Base-by-base conservation (phyloP, 2,329 filamentous ascomycete genomes). In the Orbilia javanica region DNA sequence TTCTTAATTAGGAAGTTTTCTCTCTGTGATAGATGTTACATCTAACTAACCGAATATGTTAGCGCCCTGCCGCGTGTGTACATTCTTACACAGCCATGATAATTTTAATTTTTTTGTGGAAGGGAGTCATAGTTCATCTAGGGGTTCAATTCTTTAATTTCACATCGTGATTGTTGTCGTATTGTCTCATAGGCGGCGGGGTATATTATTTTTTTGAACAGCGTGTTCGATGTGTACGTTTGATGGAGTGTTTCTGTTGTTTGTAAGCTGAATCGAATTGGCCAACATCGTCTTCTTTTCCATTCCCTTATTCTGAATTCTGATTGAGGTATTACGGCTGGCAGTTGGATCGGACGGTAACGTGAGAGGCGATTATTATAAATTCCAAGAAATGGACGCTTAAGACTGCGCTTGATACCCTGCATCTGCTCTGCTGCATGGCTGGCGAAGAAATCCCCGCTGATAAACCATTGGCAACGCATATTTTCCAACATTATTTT, bases 401-500 rank as follows among this genome's bases (percentile, higher is more conserved):
- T 36, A 36, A 36, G 31, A 5, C 11, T 22, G 42, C n/a, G 2
- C n/a, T n/a, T 8, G 31, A 57, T 57, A 57, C 31, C 18, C 11
- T 11, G 25, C 44, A 20, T 22, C 22, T 25, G 29, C 22, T 25
- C 25, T 29, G 29, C 15, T 22, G 18, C 25, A 20, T 48, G 5
- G 4, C 44, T 22, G 44, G 1, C 50, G 4, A 36, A 36, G 8
- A 4, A 31, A 52, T 31, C 27, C 25, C 25, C 25, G 46, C 25
- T 4, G 25, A 6, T 31, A 7, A 29, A 22, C n/a, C 25, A 27
- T 42, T n/a, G 18, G 4, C 69, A 73, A 73, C 69, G 39, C 69
- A 62, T 18, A 57, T 73, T 66, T 64, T 73, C 20, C 69, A 73
- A 73, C 69, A 39, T 39, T 15, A 3, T n/a, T 15, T 39, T 15